Base-by-base conservation (phyloP, 2,329 filamentous ascomycete species). In the Escovopsis sp. region DNA sequence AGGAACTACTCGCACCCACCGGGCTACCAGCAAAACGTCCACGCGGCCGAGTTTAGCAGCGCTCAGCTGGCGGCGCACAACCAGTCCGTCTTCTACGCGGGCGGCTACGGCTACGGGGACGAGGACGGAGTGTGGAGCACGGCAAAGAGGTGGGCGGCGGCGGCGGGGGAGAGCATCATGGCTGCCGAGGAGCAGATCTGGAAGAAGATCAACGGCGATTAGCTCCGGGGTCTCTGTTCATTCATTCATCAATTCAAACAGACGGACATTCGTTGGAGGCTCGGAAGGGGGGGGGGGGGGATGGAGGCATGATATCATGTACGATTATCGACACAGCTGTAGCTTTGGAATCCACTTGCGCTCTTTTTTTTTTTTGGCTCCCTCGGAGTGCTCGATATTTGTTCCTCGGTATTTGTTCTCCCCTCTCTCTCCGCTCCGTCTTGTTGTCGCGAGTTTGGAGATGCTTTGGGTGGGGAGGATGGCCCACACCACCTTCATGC, bases 141-240 rank as follows among this genome's bases (percentile, higher is more conserved):
- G 38, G 73, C 73, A 10, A 75, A 72, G 63, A 76, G 73, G 56
- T 69, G 72, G 65, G 73, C 70, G 38, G 61, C 66, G 45, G 67
- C 66, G 32, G 75, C 75, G 6, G 75, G 75, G 40, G 69, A 70
- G 47, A 73, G 68, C 54, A 58, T 80, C 26, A 70, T 68, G 8
- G 71, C 68, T 12, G 74, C 73, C 12, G 76, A 80, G 62, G 64
- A 62, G 40, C 73, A 78, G 57, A 68, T 80, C 23, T 80, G 76
- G 76, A 71, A 69, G 59, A 70, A 67, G 53, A 74, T 80, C 54
- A 79, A 75, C 59, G 76, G 74, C 59, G 64, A 71, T 39, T 70
- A 64, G 40, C 15, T 23, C 23, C 6, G 23, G 23, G 23, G 2
- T 3, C 23, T 4, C 6, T 23, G 23, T 4, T 23, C 23, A 6